Percentiles rank a stretch among this genome's conserved stretches.
Conservation (phyloP, 139 green algal species). For the Auxenochlorella pyrenoidosa region DNA sequence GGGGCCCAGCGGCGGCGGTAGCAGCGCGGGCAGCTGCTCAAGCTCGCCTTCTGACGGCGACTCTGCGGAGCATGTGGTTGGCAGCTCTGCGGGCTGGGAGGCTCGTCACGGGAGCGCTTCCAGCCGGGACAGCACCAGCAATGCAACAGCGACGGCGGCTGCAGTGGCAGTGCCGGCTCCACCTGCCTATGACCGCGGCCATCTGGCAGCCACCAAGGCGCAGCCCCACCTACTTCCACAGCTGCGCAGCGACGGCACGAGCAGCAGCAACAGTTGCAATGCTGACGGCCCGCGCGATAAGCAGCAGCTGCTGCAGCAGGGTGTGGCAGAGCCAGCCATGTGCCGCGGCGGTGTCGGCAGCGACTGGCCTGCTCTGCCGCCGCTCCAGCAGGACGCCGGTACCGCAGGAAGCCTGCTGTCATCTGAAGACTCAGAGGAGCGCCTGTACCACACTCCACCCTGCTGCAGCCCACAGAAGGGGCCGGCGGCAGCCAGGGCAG, state of each 20-base stretch:
- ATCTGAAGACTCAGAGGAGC: background rate
- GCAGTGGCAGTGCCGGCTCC: background rate
- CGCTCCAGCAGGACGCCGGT: background rate
- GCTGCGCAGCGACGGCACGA: background rate
- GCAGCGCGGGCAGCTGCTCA: background rate
- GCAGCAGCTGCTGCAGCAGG: background rate
- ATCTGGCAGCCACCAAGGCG: background rate
- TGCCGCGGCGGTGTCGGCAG: background rate
- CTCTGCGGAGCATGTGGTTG: too few relatives aligned
- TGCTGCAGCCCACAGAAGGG: background rate
- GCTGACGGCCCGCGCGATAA: too few relatives aligned
- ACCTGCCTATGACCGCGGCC: background rate
- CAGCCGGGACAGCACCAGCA: background rate
- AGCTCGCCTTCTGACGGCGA: too few relatives aligned
- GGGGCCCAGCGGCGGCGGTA: background rate
- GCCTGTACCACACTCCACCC: background rate
- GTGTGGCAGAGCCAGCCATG: background rate
- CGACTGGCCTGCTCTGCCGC: background rate
- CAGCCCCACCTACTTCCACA: background rate
- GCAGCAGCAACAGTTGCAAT: background rate
- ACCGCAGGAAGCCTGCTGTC: background rate
- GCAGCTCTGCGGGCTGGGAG: background rate
- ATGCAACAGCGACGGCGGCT: background rate
- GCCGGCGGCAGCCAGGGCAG: too few relatives aligned
- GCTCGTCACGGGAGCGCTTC: background rate